Percentiles rank a stretch among this genome's conserved stretches.
Conservation (phyloP, 345 rosid species). For the Citropsis articulata region DNA sequence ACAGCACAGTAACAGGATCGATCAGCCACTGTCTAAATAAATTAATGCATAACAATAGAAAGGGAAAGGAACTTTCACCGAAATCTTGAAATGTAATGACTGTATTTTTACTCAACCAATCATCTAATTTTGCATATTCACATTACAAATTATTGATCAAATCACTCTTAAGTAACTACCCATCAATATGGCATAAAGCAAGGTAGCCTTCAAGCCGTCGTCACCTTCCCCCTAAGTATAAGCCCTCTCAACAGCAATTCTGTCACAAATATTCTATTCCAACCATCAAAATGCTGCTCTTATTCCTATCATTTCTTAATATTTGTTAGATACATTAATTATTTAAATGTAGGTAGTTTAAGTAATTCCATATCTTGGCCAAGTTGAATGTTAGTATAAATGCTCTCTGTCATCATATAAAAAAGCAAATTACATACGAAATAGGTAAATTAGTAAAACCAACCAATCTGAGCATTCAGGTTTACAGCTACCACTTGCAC, state of each 20-base stretch:
- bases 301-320: not conserved
- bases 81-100: not conserved
- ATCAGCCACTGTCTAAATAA: not conserved
- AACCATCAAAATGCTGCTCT: slow-evolving; percentile 3
- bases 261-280: not conserved
- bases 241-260: slow-evolving; percentile 1
- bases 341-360: not conserved
- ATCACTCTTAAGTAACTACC: slow-evolving; percentile 4
- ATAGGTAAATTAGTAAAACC: not conserved
- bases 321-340: not conserved
- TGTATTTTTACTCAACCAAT: not conserved
- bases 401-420: not conserved
- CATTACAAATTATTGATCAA: not conserved
- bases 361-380: not conserved
- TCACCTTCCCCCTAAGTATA: slow-evolving; percentile 1
- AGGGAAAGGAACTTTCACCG: not conserved
- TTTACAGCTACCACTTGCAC: not conserved
- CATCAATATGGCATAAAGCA: slow-evolving; percentile 9
- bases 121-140: not conserved
- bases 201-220: slow-evolving; percentile 2
- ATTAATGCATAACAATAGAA: not conserved
- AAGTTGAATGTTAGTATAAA: slow-evolving; percentile 7
- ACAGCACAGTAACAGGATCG: not conserved
- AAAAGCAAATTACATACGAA: not conserved
- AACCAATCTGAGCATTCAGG: not conserved